Base-by-base conservation (phyloP, 2,329 filamentous ascomycete species). In the Dothistroma septosporum region DNA sequence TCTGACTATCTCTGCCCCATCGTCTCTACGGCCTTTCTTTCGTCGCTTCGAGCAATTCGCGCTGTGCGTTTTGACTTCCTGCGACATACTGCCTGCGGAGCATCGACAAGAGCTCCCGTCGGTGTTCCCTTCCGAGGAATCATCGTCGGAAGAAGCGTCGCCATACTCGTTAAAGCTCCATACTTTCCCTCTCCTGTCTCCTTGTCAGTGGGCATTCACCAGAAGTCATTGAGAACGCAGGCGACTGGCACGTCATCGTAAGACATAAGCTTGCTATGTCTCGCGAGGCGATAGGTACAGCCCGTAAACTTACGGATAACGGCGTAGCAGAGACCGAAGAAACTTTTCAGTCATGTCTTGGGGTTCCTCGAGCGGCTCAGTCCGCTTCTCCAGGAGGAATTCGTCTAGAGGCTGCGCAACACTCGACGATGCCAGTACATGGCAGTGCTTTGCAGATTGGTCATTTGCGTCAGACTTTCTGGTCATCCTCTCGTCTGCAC, bases 101-200 rank as follows among this genome's bases (percentile, higher is more conserved):
- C 54, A 59, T 12, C 60, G 60, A 32, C 61, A 65, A 8, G 60
- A 57, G 12, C 61, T 61, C 6, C 53, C 57, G 41, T 64, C 65
- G 33, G 58, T 59, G n/a, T 59, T 64, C 50, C 63, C 60, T 35
- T 66, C 64, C 10, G 66, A 66, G 21, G 62, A 65, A 24, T 72
- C 69, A 14, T 70, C 66, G n/a, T 70, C 68, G 10, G 67, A 67
- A n/a, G 65, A 69, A 11, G 58, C 66, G 22, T 67, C 60, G 9
- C 68, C 68, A 12, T 71, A 66, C 19, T 64, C 66, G 28, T 74
- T 71, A 48, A 75, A 71, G 37, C 61, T 70, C 62, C 72, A 76
- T 11, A 75, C 67, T 47, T 75, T 75, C 6, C 74, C 74, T 12
- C 69, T 28, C 24, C 24, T 28, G 24, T 28, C 24, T 28, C 24